Conservation (phyloP, 305 asterid genomes). For the Fraxinus velutina region DNA sequence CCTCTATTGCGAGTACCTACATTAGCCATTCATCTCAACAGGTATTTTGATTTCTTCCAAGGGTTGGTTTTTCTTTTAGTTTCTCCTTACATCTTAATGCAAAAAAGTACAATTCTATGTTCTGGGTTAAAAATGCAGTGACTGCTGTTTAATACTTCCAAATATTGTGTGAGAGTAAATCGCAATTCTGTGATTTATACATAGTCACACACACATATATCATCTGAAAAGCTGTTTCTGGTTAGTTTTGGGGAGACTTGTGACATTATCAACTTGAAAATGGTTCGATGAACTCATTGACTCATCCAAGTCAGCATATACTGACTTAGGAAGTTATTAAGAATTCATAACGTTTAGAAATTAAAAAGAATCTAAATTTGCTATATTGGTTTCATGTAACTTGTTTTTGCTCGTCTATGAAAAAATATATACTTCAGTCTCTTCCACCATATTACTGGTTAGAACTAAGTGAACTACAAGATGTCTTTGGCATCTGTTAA, state of each 20-base stretch:
- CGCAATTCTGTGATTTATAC: background rate
- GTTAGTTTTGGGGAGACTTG: slow-evolving; percentile 15
- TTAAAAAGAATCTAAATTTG: background rate
- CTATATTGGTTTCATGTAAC: background rate
- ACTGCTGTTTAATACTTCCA: background rate
- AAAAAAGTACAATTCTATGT: slow-evolving; percentile 1
- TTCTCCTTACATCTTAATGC: slow-evolving; percentile 7
- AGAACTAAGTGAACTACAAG: background rate
- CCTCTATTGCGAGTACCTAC: slow-evolving; percentile 94
- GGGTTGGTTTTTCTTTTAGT: background rate
- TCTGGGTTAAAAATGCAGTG: slow-evolving; percentile 10
- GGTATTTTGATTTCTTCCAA: slow-evolving; percentile 40
- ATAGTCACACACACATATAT: background rate
- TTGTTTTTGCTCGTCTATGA: background rate
- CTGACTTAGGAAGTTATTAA: background rate
- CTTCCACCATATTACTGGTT: background rate
- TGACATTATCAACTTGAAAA: slow-evolving; percentile 5
- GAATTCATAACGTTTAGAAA: background rate
- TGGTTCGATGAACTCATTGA: slow-evolving; percentile 12
- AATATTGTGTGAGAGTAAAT: slow-evolving; percentile 13
- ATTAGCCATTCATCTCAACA: slow-evolving; percentile 88
- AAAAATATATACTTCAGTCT: background rate
- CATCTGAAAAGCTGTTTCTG: slow-evolving; percentile 7
- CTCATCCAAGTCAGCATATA: slow-evolving; percentile 3
- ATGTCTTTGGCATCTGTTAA: background rate